These are phyloP conservation scores for Phialemoniopsis sp. DNA, from an alignment of 2,329 filamentous ascomycete species.

Conservation along the genomic window DNA sequence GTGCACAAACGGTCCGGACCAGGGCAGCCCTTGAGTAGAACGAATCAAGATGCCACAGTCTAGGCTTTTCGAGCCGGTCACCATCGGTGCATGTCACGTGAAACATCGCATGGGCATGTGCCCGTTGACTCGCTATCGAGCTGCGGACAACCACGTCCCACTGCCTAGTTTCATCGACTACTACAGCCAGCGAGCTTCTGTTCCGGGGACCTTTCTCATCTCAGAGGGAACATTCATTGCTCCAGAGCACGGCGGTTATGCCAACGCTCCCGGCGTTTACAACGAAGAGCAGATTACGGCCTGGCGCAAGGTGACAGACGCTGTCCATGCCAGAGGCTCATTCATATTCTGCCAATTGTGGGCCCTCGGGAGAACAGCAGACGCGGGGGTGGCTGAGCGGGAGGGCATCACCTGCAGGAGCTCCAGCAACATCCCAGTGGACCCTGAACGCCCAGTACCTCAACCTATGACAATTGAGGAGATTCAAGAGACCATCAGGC, in stretches of 20 bases:
- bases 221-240: constrained; percentile 40
- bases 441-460: constrained; percentile 19
- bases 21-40: too few species aligned
- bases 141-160: constrained; percentile 21
- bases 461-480: constrained; percentile 37
- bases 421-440: constrained; percentile 34
- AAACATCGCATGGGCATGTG: constrained; percentile 46
- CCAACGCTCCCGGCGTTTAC: constrained; percentile 55
- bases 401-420: constrained; percentile 27
- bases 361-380: constrained; percentile 31
- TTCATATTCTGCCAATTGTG: constrained; percentile 60
- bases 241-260: constrained; percentile 24
- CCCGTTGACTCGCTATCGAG: constrained; percentile 49
- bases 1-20: too few species aligned
- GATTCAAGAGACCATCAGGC: constrained; percentile 24
- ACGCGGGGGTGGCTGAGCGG: constrained; percentile 20
- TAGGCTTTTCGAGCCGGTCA: too few species aligned
- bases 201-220: constrained; percentile 35
- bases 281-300: constrained; percentile 46
- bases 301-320: constrained; percentile 56
- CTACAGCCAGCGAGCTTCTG: constrained; percentile 35
- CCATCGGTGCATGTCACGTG: too few species aligned
- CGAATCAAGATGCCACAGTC: too few species aligned
- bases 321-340: constrained; percentile 56
- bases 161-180: constrained; percentile 29